Evolutionary conservation across 352 stramenopile genomes (phyloP).

Genomic region (Phytophthora foliorum): DNA sequence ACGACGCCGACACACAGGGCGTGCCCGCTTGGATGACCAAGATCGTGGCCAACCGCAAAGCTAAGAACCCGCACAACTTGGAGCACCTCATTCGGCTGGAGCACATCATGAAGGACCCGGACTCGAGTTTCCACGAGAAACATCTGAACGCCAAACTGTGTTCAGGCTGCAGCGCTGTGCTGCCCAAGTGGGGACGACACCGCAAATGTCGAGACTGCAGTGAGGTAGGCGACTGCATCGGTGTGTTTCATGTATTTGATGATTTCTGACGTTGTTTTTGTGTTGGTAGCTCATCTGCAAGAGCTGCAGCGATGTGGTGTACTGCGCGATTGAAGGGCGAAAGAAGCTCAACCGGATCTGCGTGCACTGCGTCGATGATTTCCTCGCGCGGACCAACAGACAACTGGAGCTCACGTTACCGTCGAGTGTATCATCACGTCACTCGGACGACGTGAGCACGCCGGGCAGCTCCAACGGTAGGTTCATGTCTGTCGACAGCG

Average conservation of each 20-base stretch:
- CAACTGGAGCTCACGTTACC: slow-evolving; percentile 39
- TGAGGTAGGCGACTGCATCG: slow-evolving; percentile 42
- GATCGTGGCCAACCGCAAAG: slow-evolving; percentile 62
- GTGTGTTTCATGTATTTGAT: neutral
- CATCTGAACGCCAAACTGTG: slow-evolving; percentile 49
- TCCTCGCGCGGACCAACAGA: slow-evolving; percentile 34
- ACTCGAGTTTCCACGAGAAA: slow-evolving; percentile 47
- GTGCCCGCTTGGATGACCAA: slow-evolving; percentile 75
- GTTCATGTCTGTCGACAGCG: slow-evolving; percentile 23
- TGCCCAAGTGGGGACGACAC: slow-evolving; percentile 54
- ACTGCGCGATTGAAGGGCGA: slow-evolving; percentile 65
- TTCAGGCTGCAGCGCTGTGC: slow-evolving; percentile 51
- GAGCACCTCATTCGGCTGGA: slow-evolving; percentile 72
- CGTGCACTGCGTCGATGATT: slow-evolving; percentile 65
- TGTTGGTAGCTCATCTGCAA: slow-evolving; percentile 55
- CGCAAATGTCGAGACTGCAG: slow-evolving; percentile 71
- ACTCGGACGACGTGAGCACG: slow-evolving; percentile 27
- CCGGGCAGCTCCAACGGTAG: slow-evolving; percentile 21
- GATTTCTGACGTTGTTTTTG: slow-evolving; percentile 6
- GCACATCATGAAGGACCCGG: slow-evolving; percentile 61
- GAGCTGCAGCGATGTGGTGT: slow-evolving; percentile 68
- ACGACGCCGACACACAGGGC: slow-evolving; percentile 70
- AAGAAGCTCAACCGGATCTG: slow-evolving; percentile 82
- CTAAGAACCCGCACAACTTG: slow-evolving; percentile 67
- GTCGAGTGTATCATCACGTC: slow-evolving; percentile 31